Percentiles rank a stretch among this genome's conserved stretches.
Evolutionary conservation across 192 early-diverging fungal genomes (phyloP).

Genomic region (Umbelopsis sp.): DNA sequence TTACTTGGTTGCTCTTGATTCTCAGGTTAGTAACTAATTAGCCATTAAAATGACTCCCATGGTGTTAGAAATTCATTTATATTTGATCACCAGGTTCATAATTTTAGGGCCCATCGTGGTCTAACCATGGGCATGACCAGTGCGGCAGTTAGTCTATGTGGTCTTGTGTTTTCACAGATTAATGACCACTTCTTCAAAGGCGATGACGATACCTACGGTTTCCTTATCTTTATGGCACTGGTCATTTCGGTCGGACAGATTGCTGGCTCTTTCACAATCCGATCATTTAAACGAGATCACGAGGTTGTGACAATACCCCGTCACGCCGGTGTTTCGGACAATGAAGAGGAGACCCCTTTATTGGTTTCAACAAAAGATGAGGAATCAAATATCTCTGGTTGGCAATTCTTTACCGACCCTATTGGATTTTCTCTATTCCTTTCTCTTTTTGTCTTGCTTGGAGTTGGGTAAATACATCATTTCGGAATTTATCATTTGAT

Average conservation of each 20-base stretch:
- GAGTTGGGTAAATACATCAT: constrained; percentile 16
- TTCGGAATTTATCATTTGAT: not conserved
- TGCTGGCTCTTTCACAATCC: constrained; percentile 25
- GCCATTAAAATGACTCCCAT: too few relatives aligned
- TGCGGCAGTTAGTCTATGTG: constrained; percentile 32
- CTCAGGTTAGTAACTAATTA: constrained; percentile 24
- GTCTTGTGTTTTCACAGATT: constrained; percentile 37
- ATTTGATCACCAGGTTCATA: constrained; percentile 19
- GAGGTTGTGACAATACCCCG: not conserved
- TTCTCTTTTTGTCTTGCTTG: constrained; percentile 26
- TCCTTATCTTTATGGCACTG: constrained; percentile 27
- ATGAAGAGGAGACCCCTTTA: not conserved
- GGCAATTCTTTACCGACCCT: constrained; percentile 30
- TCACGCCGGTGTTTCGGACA: not conserved
- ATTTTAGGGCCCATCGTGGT: constrained; percentile 35
- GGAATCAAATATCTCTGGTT: constrained; percentile 17
- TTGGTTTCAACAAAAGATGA: not conserved
- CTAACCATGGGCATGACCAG: constrained; percentile 37
- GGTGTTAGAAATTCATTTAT: not conserved
- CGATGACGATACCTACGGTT: constrained; percentile 26
- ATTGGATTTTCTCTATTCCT: constrained; percentile 25
- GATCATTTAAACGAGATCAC: constrained; percentile 15
- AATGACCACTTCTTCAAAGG: constrained; percentile 34
- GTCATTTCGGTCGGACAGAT: constrained; percentile 4
- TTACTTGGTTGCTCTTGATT: constrained; percentile 34